Evolutionary conservation across 495 filamentous ascomycete genomes (phyloP).

Genomic region (Sabuloglossum arenarium): DNA sequence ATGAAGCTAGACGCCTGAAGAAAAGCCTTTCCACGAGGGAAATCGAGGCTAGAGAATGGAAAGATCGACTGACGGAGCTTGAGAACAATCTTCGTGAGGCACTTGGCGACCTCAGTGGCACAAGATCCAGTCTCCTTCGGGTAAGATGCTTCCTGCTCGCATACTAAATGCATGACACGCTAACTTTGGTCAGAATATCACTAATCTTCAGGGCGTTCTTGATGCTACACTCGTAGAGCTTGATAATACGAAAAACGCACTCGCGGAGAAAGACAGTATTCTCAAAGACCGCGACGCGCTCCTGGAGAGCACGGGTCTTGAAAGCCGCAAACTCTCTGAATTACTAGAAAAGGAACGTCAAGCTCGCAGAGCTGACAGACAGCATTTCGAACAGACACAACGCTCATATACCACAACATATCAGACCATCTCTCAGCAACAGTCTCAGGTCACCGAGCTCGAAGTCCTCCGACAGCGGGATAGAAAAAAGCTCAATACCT

Average conservation of each 20-base stretch:
- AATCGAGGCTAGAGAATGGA: conserved; percentile 73
- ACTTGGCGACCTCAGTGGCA: conserved; percentile 66
- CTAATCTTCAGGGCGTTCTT: conserved; percentile 70
- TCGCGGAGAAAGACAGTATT: conserved; percentile 72
- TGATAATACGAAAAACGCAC: conserved; percentile 47
- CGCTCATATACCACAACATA: conserved; percentile 50
- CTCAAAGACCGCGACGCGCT: conserved; percentile 79
- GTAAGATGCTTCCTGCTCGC: conserved; percentile 19
- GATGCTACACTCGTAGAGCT: conserved; percentile 66
- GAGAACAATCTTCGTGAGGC: conserved; percentile 74
- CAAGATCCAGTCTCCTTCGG: conserved; percentile 66
- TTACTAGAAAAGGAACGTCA: conserved; percentile 81
- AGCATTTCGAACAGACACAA: conserved; percentile 69
- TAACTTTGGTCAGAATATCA: conserved; percentile 40
- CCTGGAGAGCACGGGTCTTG: conserved; percentile 75
- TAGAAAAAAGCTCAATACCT: conserved; percentile 43
- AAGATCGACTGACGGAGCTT: conserved; percentile 69
- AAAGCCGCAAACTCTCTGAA: conserved; percentile 66
- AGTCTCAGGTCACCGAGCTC: conserved; percentile 64
- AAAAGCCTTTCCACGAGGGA: conserved; percentile 67
- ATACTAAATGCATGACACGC: conserved; percentile 5
- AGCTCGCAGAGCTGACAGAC: conserved; percentile 60
- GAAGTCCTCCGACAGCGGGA: conserved; percentile 55
- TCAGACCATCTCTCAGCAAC: conserved; percentile 64
- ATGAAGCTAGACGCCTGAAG: conserved; percentile 62